Conservation (phyloP, 306 rosid genomes). For the Malus asiatica region DNA sequence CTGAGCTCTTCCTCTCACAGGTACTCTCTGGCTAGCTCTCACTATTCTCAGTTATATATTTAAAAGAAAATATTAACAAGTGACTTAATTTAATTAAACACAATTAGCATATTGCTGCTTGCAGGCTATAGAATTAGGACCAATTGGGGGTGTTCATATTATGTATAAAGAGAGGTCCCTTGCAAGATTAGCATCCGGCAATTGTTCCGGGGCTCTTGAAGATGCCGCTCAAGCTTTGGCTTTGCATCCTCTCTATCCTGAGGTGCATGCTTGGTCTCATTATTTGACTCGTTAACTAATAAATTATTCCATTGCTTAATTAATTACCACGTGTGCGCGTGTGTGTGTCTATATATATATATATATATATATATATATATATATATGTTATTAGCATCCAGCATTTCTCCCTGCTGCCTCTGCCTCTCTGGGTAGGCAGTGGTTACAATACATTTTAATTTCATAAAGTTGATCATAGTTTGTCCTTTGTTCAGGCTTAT, state of each 20-base stretch:
- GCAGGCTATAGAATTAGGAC: constrained; percentile 59
- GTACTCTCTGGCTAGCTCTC: constrained; percentile 5
- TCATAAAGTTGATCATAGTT: background rate
- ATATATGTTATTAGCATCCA: too few relatives aligned
- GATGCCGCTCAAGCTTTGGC: constrained; percentile 63
- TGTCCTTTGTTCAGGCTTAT: constrained; percentile 52
- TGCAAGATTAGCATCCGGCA: constrained; percentile 58
- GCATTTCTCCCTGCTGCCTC: background rate
- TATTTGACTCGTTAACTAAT: too few relatives aligned
- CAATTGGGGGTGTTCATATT: constrained; percentile 68
- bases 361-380: too few relatives aligned
- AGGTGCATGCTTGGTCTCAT: constrained; percentile 38
- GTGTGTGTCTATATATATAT: too few relatives aligned
- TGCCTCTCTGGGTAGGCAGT: background rate
- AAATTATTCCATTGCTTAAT: too few relatives aligned
- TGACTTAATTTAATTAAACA: background rate
- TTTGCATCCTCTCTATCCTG: constrained; percentile 50
- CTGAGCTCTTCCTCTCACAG: constrained; percentile 67
- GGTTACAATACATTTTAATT: background rate
- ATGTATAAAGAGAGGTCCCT: constrained; percentile 61
- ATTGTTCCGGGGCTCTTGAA: constrained; percentile 60
- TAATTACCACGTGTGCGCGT: too few relatives aligned
- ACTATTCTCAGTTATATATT: too few relatives aligned
- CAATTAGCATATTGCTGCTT: background rate
- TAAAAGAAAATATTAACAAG: too few relatives aligned